Base-by-base conservation (phyloP, 371 early-diverging fungal species). In the Dinochytrium kinnereticum region DNA sequence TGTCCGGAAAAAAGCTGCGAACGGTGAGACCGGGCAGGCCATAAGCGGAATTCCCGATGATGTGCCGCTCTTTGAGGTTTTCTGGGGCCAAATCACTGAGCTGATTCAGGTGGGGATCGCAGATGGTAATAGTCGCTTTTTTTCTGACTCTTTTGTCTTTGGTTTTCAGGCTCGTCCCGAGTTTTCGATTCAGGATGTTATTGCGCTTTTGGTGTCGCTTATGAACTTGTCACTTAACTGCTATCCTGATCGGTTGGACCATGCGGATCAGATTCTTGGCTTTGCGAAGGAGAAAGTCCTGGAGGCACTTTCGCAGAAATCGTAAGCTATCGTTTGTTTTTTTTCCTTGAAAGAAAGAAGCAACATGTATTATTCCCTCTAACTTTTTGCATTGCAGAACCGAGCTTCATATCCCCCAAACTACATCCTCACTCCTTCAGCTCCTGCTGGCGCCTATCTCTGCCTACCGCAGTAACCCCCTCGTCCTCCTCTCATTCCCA, bases 1-100 rank as follows among this genome's bases (percentile, higher is more conserved):
- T 26, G 2, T n/a, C n/a, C n/a, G n/a, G n/a, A n/a, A n/a, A n/a
- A n/a, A n/a, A 69, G 70, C 70, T 2, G 34, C 15, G 21, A 15
- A 21, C 5, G 66, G 44, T 37, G 66, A 44, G n/a, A 2, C 49
- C 10, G 15, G 38, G 21, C 3, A 5, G 17, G 24, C 38, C 5
- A 37, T 28, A 65, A 82, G 90, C 66, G 95, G 93, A 24, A 94
- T 94, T 67, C 94, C 94, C 2, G 90, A 91, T 53, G 93, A 94
- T 73, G 91, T 94, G 34, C 87, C 89, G 70, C 84, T 98, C 51
- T 98, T 98, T 83, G 94, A 92, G 66, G 92, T 96, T 44, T 97
- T 98, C 79, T 98, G 98, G 98, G 86, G 81, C 17, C 94, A 96
- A 79, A 92, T 98, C 73, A 91, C 93, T 40, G 92, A 92, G 55